phyloP scores from a whole-genome alignment of 208 protist genomes.

The Leishmania turanica region DNA sequence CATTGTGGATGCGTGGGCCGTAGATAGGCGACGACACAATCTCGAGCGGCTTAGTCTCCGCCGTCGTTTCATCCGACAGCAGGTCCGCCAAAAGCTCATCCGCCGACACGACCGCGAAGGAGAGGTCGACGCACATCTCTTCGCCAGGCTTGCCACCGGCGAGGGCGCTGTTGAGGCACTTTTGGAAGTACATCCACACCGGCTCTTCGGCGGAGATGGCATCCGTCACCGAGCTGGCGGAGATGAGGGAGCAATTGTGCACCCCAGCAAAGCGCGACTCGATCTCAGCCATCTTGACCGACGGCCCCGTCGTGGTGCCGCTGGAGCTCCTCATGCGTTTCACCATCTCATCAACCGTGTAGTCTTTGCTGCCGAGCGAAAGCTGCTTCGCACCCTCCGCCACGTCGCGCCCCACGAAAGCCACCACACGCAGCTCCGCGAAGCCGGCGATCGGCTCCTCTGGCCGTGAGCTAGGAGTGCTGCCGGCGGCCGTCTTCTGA shows the following conservation, averaged over 20 bases:
- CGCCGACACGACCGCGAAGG: slow-evolving; percentile 31
- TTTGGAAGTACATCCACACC: slow-evolving; percentile 40
- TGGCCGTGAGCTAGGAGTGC: neutral
- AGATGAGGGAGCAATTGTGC: slow-evolving; percentile 50
- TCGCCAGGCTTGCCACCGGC: slow-evolving; percentile 30
- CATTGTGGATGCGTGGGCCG: slow-evolving; percentile 26
- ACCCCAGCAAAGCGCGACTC: slow-evolving; percentile 32
- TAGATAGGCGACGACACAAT: slow-evolving; percentile 43
- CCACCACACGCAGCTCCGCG: slow-evolving; percentile 41
- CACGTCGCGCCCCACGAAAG: slow-evolving; percentile 31
- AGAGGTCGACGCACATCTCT: slow-evolving; percentile 37
- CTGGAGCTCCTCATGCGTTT: slow-evolving; percentile 5
- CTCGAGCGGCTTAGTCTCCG: slow-evolving; percentile 25
- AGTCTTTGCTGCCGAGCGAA: slow-evolving; percentile 37
- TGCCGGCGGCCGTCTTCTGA: neutral
- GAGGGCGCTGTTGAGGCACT: slow-evolving; percentile 36
- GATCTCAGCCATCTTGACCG: slow-evolving; percentile 27
- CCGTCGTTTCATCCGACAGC: slow-evolving; percentile 9
- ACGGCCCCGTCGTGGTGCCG: slow-evolving; percentile 21
- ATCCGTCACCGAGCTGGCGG: slow-evolving; percentile 27
- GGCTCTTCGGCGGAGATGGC: slow-evolving; percentile 31
- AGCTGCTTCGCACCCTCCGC: slow-evolving; percentile 29
- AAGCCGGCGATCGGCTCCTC: slow-evolving; percentile 21
- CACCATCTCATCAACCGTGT: slow-evolving; percentile 58
- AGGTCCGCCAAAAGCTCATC: slow-evolving; percentile 36